Base-by-base conservation (phyloP, 176 grass and related monocot genomes). In the Luzula sylvatica region DNA sequence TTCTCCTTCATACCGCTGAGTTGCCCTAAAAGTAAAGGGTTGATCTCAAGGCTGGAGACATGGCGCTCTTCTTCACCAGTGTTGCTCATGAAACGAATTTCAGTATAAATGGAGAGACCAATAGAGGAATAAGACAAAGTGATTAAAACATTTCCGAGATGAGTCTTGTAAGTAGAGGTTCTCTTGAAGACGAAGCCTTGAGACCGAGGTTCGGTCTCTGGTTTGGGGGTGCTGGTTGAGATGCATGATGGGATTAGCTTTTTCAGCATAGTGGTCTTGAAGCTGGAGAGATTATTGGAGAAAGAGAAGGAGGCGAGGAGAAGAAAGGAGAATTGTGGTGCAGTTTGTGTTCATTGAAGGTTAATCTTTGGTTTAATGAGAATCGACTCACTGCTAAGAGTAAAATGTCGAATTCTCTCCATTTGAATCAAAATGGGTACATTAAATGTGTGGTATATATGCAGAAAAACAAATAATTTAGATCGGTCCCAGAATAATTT, bases 221-320 rank as follows among this genome's bases (percentile, higher is more conserved):
- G 43, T 46, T 62, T 47, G 41, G n/a, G 13, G 45, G n/a, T n/a
- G n/a, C n/a, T n/a, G n/a, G 30, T 35, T 35, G 30, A 28, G 42
- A 62, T 23, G 58, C 38, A 47, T 45, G 58, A 9, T 18, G 58
- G 58, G 24, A 62, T 40, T 27, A 62, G 1, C 27, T 62, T 62
- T 46, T 43, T 62, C 12, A 47, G 42, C 41, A 46, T 62, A 22
- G 19, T 46, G 19, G 38, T 3, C 22, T 46, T 47, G 41, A 26
- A 43, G 44, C 11, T n/a, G 17, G 14, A 19, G 38, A 20, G 23
- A 25, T 25, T 18, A 44, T 26, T 15, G 12, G 58, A 61, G 21
- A 61, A 23, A 7, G 57, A 8, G 20, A 14, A 61, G 20, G 42
- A 42, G 11, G 32, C n/a, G n/a, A 6, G 21, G 13, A 43, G 42